Evolutionary conservation across 805 yeast genomes (phyloP).

Genomic region (Candida succiphila): DNA sequence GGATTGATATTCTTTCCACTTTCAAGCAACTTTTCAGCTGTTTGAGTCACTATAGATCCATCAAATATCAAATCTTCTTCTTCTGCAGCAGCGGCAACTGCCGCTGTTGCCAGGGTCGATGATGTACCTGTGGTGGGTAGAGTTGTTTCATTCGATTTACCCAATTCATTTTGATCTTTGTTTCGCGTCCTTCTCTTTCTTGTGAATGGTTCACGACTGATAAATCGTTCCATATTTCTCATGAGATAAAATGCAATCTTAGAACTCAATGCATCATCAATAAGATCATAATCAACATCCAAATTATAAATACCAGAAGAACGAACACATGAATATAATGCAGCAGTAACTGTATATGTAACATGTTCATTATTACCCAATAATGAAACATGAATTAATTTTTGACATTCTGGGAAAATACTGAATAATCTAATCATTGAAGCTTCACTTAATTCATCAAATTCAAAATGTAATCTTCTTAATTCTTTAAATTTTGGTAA

Average conservation of each 20-base stretch:
- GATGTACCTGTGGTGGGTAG: not conserved
- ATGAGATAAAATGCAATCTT: conserved; percentile 46
- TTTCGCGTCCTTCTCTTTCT: too few relatives aligned
- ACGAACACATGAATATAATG: conserved; percentile 42
- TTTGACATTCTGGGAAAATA: conserved; percentile 36
- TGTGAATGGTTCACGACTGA: conserved; percentile 21
- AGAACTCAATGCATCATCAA: conserved; percentile 41
- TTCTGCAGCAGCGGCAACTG: conserved; percentile 1
- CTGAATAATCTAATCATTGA: conserved; percentile 39
- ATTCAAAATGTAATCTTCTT: conserved; percentile 44
- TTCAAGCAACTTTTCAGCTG: conserved; percentile 57
- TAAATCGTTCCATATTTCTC: conserved; percentile 42
- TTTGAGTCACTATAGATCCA: conserved; percentile 63
- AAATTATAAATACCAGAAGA: conserved; percentile 37
- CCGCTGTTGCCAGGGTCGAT: too few relatives aligned
- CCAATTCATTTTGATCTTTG: too few relatives aligned
- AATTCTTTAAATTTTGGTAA: conserved; percentile 36
- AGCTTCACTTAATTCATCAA: conserved; percentile 36
- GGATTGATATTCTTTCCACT: conserved; percentile 21
- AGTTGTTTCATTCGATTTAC: not conserved
- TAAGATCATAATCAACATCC: conserved; percentile 44
- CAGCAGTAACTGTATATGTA: conserved; percentile 32
- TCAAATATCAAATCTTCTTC: conserved; percentile 63
- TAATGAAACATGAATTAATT: conserved; percentile 41
- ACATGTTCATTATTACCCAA: conserved; percentile 41